phyloP scores from a whole-genome alignment of 495 filamentous ascomycete species.

The Xanthoparmelia taractica region DNA sequence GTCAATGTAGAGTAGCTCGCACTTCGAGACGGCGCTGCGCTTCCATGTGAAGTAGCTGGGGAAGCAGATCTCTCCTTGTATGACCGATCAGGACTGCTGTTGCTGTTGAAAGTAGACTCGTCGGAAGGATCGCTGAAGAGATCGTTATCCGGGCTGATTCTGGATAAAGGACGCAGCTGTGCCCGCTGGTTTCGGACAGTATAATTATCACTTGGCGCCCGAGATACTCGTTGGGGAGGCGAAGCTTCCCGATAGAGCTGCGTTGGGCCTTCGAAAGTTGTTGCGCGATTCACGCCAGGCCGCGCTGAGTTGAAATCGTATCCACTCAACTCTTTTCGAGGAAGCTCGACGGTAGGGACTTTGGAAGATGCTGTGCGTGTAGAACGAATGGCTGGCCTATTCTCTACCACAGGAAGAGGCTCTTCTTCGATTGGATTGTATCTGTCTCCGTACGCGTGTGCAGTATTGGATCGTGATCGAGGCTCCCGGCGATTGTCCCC shows the following conservation, averaged over 20 bases:
- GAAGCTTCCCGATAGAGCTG: slow-evolving; percentile 45
- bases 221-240: slow-evolving; percentile 42
- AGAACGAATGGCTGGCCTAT: slow-evolving; percentile 57
- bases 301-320: slow-evolving; percentile 32
- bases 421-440: slow-evolving; percentile 54
- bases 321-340: slow-evolving; percentile 32
- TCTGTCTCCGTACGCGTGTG: slow-evolving; percentile 52
- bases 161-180: slow-evolving; percentile 37
- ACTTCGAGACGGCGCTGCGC: slow-evolving; percentile 46
- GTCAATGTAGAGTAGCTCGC: slow-evolving; percentile 45
- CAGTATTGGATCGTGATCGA: slow-evolving; percentile 54
- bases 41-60: slow-evolving; percentile 55
- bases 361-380: slow-evolving; percentile 35
- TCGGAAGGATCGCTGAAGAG: slow-evolving; percentile 59
- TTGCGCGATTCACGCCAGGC: slow-evolving; percentile 39
- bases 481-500: slow-evolving; percentile 33
- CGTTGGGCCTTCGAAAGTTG: slow-evolving; percentile 52
- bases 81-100: slow-evolving; percentile 51
- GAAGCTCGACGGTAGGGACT: slow-evolving; percentile 27
- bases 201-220: slow-evolving; percentile 52
- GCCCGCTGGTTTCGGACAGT: slow-evolving; percentile 37
- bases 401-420: slow-evolving; percentile 35
- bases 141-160: slow-evolving; percentile 39
- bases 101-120: slow-evolving; percentile 49
- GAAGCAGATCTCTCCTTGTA: slow-evolving; percentile 48